Evolutionary conservation across 345 rosid genomes (phyloP).

Genomic region (Jatropha curcas): DNA sequence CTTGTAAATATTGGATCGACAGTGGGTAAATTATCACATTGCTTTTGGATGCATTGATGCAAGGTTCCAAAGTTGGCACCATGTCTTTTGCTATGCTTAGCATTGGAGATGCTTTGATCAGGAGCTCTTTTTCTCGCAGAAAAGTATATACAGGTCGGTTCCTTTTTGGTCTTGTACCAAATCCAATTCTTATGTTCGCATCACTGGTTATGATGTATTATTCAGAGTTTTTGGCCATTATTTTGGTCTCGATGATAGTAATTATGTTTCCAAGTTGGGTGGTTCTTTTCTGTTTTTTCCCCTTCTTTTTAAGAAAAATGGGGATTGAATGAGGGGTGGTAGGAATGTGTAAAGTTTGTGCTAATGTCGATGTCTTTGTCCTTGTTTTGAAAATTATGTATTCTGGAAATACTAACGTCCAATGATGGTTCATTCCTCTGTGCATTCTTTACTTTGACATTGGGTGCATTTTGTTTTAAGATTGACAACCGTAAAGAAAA

Average conservation of each 20-base stretch:
- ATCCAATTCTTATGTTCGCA: background rate
- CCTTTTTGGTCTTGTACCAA: background rate
- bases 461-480: background rate
- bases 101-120: constrained; percentile 7
- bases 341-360: background rate
- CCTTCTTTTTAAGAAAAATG: background rate
- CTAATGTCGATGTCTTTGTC: constrained; percentile 1
- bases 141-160: constrained; percentile 11
- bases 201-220: background rate
- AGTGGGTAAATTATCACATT: background rate
- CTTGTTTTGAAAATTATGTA: background rate
- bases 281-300: no score
- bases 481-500: background rate
- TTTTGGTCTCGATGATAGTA: background rate
- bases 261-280: background rate
- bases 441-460: background rate
- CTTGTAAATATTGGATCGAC: background rate
- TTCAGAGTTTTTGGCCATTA: background rate
- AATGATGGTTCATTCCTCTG: background rate
- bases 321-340: background rate
- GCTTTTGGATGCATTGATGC: background rate
- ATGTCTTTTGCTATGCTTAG: background rate
- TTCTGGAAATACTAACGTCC: background rate
- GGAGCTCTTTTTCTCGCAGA: background rate
- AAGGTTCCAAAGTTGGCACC: background rate